Base-by-base conservation (phyloP, 768 basidiomycete species). In the Pseudohyphozyma bogoriensis region DNA sequence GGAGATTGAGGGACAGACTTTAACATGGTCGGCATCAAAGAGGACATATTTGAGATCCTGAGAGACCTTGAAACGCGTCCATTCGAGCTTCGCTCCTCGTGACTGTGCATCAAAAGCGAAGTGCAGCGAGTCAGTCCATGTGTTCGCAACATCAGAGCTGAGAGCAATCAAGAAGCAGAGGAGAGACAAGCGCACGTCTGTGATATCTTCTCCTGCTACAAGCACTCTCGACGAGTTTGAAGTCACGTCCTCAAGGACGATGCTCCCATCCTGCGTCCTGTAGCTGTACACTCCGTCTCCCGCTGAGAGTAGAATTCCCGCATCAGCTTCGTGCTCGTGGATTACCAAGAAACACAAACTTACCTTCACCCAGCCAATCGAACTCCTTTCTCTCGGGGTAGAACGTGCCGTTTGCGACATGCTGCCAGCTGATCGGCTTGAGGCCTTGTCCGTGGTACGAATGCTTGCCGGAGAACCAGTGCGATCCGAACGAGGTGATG, bases 351-450 rank as follows among this genome's bases (percentile, higher is more conserved):
- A 4, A 35, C 28, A 26, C 13, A 16, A 33, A 68, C 81, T 42
- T 63, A 89, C 92, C 93, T 81, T 95, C 91, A 12, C 85, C 82
- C 32, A 97, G 85, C 95, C 95, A 99, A 46, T 83, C 78, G 36
- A 99, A 72, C 26, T 68, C 68, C 51, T 78, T 77, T 3, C 71
- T 67, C 4, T 78, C 70, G 3, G 78, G 73, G 20, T 36, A 62
- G 70, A 96, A 97, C 2, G 92, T 96, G 5, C 89, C 89, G 71
- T 95, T 93, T 76, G 89, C 90, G 53, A 95, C 73, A 72, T 91
- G 58, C 13, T 63, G 61, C n/a, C 50, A 32, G 15, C 36, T 55
- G n/a, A 66, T 39, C 16, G 28, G 44, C 7, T 58, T 50, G 12
- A 60, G 37, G 6, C 58, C 61, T 28, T 51, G 35, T 1, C 61